A percentile compares a stretch with the other conserved stretches of the same genome.
Evolutionary conservation across 139 green algal species (phyloP).

Genomic region (Coelastrella sp.): DNA sequence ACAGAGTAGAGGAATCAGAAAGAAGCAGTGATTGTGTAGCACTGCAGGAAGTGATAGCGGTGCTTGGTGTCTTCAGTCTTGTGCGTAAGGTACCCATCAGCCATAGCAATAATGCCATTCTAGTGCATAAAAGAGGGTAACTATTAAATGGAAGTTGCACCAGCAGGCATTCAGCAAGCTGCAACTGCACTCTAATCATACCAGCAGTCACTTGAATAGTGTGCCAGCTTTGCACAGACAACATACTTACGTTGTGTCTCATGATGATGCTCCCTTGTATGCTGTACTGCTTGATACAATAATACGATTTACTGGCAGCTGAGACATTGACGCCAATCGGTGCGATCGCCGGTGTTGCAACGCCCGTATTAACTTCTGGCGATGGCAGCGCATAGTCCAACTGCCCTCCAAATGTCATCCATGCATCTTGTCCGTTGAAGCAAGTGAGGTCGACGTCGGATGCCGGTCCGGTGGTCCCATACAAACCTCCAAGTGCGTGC

Average conservation of each 20-base stretch:
- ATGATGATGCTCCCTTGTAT: conserved; percentile 7
- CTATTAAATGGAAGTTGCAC: no score
- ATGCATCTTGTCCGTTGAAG: conserved; percentile 34
- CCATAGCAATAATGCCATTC: no score
- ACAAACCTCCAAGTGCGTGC: conserved; percentile 24
- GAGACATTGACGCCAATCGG: conserved; percentile 21
- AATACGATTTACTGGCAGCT: conserved; percentile 9
- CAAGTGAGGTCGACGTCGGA: conserved; percentile 13
- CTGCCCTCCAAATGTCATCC: conserved; percentile 42
- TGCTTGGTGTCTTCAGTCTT: no score
- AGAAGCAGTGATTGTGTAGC: not conserved
- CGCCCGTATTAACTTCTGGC: conserved; percentile 4
- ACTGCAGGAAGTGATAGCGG: no score
- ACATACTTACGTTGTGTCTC: not conserved
- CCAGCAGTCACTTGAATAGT: not conserved
- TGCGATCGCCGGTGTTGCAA: conserved; percentile 9
- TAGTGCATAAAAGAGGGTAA: no score
- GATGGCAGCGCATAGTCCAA: conserved; percentile 34
- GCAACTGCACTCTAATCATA: no score
- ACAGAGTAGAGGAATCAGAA: no score
- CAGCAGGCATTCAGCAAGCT: no score
- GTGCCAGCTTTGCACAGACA: no score
- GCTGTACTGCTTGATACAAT: conserved; percentile 38
- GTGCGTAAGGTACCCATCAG: no score
- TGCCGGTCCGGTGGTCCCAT: conserved; percentile 20